A percentile compares a stretch with the other conserved stretches of the same genome.
These are phyloP conservation scores for Spongospora subterranea DNA, from an alignment of 208 protist genomes.

Conservation along the genomic window DNA sequence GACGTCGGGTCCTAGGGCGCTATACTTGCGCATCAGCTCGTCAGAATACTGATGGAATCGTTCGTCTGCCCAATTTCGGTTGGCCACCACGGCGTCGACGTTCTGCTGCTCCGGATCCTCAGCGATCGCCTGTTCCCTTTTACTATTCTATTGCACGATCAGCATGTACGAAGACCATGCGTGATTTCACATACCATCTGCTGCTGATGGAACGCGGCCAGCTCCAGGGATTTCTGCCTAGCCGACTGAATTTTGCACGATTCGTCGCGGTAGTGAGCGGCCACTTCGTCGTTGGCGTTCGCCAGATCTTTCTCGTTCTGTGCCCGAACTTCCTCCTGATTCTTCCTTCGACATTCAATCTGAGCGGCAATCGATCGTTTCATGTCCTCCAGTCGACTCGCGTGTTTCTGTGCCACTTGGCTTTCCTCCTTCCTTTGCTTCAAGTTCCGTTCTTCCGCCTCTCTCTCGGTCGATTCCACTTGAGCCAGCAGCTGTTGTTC, in stretches of 20 bases:
- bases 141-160: background rate
- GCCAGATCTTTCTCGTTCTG: background rate
- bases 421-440: background rate
- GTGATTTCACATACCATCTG: constrained; percentile 1
- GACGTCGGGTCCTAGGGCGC: no score
- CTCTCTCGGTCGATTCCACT: background rate
- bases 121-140: background rate
- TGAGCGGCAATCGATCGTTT: background rate
- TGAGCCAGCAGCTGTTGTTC: background rate
- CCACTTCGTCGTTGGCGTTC: background rate
- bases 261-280: background rate
- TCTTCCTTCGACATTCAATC: background rate
- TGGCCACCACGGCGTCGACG: background rate
- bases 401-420: background rate
- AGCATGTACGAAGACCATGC: background rate
- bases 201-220: background rate
- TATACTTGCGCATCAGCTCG: no score
- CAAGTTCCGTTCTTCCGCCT: background rate
- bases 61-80: background rate
- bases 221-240: background rate
- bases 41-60: no score
- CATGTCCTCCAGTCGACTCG: background rate
- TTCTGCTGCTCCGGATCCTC: background rate
- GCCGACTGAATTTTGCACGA: no score
- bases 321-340: background rate